These are phyloP conservation scores for Ogataea nonfermentans DNA, from an alignment of 805 yeast genomes.

Conservation along the genomic window DNA sequence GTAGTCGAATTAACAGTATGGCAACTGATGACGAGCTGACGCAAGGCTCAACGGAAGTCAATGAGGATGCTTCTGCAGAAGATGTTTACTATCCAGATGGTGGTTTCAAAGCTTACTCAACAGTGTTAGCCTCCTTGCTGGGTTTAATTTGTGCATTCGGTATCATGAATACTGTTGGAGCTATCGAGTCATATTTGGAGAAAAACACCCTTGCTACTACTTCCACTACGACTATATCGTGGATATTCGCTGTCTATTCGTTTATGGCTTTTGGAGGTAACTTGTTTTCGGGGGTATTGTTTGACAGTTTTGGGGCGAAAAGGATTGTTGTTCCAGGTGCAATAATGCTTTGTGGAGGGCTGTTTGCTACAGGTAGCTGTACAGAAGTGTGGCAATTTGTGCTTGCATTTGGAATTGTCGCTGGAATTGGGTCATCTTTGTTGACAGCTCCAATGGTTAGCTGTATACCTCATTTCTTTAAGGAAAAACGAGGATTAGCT, in stretches of 20 bases:
- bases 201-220: conserved; percentile 46
- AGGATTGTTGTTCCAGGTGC: conserved; percentile 39
- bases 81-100: conserved; percentile 53
- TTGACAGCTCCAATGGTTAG: conserved; percentile 45
- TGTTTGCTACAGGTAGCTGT: conserved; percentile 45
- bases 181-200: conserved; percentile 61
- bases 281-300: conserved; percentile 44
- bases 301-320: conserved; percentile 45
- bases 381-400: conserved; percentile 48
- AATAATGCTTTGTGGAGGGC: conserved; percentile 36
- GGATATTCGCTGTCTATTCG: conserved; percentile 64
- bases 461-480: conserved; percentile 60
- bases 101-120: conserved; percentile 44
- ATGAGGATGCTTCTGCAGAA: neutral
- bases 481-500: conserved; percentile 53
- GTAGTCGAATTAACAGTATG: neutral
- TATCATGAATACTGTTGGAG: conserved; percentile 62
- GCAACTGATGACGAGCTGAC: neutral
- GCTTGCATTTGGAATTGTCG: conserved; percentile 46
- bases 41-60: neutral
- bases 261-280: conserved; percentile 43
- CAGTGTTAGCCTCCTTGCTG: conserved; percentile 52
- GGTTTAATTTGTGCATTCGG: conserved; percentile 64
- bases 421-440: conserved; percentile 47
- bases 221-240: conserved; percentile 52